Evolutionary conservation across 768 basidiomycete genomes (phyloP).

Genomic region (Gymnopilus junonius): DNA sequence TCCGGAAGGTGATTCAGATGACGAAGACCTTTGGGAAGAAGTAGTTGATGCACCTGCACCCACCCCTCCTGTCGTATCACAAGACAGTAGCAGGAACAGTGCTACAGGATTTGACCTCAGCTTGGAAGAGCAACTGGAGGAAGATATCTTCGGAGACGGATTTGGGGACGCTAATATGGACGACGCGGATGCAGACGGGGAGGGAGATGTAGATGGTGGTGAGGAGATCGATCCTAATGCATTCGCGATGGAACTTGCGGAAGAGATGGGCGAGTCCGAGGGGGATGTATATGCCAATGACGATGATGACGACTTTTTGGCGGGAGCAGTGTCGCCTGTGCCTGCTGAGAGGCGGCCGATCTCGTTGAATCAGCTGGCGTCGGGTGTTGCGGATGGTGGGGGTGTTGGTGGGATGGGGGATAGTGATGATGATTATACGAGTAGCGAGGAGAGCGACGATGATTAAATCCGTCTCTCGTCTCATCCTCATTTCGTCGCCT

Average conservation of each 20-base stretch:
- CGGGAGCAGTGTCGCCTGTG: conserved; percentile 43
- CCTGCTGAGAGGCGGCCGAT: conserved; percentile 43
- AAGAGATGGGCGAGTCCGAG: conserved; percentile 43
- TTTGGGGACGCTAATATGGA: conserved; percentile 17
- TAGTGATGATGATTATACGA: conserved; percentile 31
- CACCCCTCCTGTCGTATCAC: not conserved
- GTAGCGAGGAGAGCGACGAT: conserved; percentile 34
- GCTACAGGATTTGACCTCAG: conserved; percentile 5
- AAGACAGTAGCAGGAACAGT: not conserved
- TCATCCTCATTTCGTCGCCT: not conserved
- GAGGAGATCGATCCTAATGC: conserved; percentile 44
- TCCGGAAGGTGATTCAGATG: conserved; percentile 17
- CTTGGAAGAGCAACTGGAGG: conserved; percentile 23
- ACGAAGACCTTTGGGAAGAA: conserved; percentile 57
- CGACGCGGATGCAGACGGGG: conserved; percentile 2
- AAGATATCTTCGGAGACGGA: conserved; percentile 30
- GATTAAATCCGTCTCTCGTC: conserved; percentile 10
- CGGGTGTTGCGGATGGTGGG: conserved; percentile 13
- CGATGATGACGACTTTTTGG: conserved; percentile 45
- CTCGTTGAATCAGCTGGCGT: conserved; percentile 52
- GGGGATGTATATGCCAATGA: conserved; percentile 30
- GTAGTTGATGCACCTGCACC: conserved; percentile 24
- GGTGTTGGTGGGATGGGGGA: conserved; percentile 32
- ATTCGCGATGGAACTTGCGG: conserved; percentile 42
- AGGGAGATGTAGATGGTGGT: conserved; percentile 7